Evolutionary conservation across 177 flowering plant species (phyloP).

Genomic region (Vitis hybrid): DNA sequence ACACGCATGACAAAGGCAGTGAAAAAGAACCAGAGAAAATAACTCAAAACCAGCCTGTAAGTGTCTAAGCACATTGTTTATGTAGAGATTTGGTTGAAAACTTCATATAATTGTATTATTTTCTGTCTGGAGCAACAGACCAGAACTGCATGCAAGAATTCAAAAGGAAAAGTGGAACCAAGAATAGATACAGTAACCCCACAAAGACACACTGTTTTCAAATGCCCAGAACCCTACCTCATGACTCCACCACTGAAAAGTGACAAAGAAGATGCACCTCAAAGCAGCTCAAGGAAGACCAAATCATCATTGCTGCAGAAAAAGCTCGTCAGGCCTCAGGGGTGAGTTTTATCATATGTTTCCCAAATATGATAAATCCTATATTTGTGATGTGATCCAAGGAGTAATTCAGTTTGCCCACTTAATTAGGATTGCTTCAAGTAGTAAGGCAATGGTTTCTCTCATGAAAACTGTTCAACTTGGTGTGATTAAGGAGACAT

Average conservation of each 20-base stretch:
- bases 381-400: background rate
- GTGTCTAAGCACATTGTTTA: conserved; percentile 3
- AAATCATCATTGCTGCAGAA: conserved; percentile 25
- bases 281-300: conserved; percentile 16
- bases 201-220: conserved; percentile 7
- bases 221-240: conserved; percentile 8
- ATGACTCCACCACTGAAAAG: conserved; percentile 4
- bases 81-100: background rate
- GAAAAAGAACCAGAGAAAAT: conserved; percentile 15
- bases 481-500: conserved; percentile 33
- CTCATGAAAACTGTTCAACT: conserved; percentile 25
- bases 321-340: conserved; percentile 25
- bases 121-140: conserved; percentile 24
- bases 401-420: background rate
- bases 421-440: conserved; percentile 31
- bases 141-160: conserved; percentile 10
- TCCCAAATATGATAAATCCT: too few species aligned
- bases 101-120: background rate
- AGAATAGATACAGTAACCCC: conserved; percentile 13
- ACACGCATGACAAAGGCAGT: conserved; percentile 12
- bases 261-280: conserved; percentile 17
- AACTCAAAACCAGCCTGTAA: conserved; percentile 19
- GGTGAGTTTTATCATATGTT: conserved; percentile 24
- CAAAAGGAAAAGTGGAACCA: conserved; percentile 17
- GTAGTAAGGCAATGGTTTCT: conserved; percentile 24